Evolutionary conservation across 805 yeast species (phyloP).

Genomic region (Saccharomycopsis babjevae): DNA sequence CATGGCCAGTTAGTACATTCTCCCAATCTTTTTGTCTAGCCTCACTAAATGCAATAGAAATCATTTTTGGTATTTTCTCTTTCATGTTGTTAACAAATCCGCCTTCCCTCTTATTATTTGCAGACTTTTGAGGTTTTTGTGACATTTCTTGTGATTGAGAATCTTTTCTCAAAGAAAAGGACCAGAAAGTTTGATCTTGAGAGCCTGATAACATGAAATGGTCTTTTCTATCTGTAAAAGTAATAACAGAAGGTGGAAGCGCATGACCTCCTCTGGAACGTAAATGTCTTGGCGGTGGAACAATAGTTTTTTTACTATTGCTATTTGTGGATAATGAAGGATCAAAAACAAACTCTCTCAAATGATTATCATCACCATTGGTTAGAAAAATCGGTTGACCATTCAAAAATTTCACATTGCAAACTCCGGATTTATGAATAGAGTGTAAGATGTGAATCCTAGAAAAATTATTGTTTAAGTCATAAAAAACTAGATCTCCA

Average conservation of each 20-base stretch:
- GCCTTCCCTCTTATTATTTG: constrained; percentile 34
- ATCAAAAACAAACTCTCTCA: constrained; percentile 89
- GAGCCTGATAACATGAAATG: constrained; percentile 85
- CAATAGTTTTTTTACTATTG: constrained; percentile 33
- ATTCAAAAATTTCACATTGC: constrained; percentile 62
- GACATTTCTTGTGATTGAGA: constrained; percentile 93
- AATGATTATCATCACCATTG: constrained; percentile 81
- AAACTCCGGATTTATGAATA: constrained; percentile 74
- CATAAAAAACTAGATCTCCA: constrained; percentile 84
- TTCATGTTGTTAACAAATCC: constrained; percentile 45
- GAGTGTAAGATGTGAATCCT: constrained; percentile 67
- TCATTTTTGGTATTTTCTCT: constrained; percentile 71
- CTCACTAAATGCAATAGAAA: constrained; percentile 58
- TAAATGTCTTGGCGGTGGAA: constrained; percentile 82
- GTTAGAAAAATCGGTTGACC: constrained; percentile 90
- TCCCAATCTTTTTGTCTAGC: constrained; percentile 89
- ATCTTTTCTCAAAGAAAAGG: constrained; percentile 85
- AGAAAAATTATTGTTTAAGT: constrained; percentile 50
- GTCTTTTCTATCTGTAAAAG: constrained; percentile 69
- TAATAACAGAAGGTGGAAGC: constrained; percentile 69
- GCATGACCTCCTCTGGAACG: constrained; percentile 98
- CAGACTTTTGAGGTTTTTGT: constrained; percentile 48
- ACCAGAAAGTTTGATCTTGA: constrained; percentile 79
- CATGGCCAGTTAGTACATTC: constrained; percentile 80
- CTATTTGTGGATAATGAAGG: constrained; percentile 58